Base-by-base conservation (phyloP, 2,329 filamentous ascomycete genomes). In the Talaromyces marneffei region DNA sequence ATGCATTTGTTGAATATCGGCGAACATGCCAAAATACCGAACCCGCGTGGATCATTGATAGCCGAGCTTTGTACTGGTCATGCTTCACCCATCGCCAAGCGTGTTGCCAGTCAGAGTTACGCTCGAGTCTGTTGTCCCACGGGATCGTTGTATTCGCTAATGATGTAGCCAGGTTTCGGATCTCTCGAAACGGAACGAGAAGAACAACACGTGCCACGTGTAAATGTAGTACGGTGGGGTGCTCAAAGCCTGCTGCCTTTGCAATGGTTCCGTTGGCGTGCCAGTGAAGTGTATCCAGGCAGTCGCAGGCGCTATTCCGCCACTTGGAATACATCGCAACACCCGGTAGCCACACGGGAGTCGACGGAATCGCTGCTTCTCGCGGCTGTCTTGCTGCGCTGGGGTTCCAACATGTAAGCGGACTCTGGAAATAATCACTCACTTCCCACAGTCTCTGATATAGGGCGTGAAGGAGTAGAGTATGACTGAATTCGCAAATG, bases 251-350 rank as follows among this genome's bases (percentile, higher is more conserved):
- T 1, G 76, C 74, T 1, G 77, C 71, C 54, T 77, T 77, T 4
- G 80, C 79, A 31, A 83, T 78, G 0, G 76, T 77, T 44, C 77
- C 79, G 64, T 84, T 84, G 2, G 83, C 83, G 18, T 78, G 76
- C 83, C 83, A 85, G 65, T 86, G 82, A 2, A 86, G 73, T 1
- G 85, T 77, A 61, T 86, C 83, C 2, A 86, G 66, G 54, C 75
- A 77, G 61, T 78, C 75, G 33, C 75, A 77, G 10, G 74, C 73
- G 57, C 73, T 76, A 63, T 78, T 77, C 33, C 75, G 73, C 75
- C 75, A 78, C 59, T 79, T 80, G 0, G 78, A 77, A 64, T 79
- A 82, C 2, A 77, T 74, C 1, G 76, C 74, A 23, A 79, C 78
- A 2, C 75, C 71, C 4, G 81, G 81, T 16, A 81, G 74, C 79